These are phyloP conservation scores for Fusarium sacchari DNA, from an alignment of 2,329 filamentous ascomycete genomes.

Conservation along the genomic window DNA sequence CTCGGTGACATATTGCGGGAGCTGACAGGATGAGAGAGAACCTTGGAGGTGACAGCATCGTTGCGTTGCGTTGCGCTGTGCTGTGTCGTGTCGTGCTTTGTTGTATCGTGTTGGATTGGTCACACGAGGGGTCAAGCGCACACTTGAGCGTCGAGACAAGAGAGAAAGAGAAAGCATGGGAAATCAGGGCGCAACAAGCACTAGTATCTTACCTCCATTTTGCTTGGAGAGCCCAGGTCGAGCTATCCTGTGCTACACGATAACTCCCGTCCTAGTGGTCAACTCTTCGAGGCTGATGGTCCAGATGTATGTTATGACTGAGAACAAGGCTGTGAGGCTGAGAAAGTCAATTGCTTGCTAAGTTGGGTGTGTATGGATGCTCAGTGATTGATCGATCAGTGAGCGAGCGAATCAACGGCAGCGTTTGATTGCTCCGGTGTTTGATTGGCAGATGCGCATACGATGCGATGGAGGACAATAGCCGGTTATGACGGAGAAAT, in stretches of 20 bases:
- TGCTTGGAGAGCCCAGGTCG: neutral
- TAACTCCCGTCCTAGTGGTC: slow-evolving; percentile 8
- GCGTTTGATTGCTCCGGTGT: neutral
- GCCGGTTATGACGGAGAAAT: neutral
- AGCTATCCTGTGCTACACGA: slow-evolving; percentile 1
- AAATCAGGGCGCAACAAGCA: neutral
- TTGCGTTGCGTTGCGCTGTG: neutral
- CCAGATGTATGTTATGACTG: neutral
- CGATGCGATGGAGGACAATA: neutral
- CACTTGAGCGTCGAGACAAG: slow-evolving; percentile 8
- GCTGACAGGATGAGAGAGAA: neutral
- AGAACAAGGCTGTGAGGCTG: slow-evolving; percentile 29
- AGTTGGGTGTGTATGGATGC: too few species aligned
- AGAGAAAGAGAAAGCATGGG: neutral
- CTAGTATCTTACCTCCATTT: slow-evolving; percentile 37
- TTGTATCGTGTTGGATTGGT: slow-evolving; percentile 7
- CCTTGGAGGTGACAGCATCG: slow-evolving; percentile 3
- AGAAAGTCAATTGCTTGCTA: slow-evolving; percentile 10
- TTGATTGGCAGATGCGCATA: neutral
- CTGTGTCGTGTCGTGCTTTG: neutral
- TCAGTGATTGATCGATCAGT: slow-evolving; percentile 6
- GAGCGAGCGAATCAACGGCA: slow-evolving; percentile 1
- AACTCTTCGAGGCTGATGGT: slow-evolving; percentile 7
- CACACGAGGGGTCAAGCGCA: slow-evolving; percentile 25
- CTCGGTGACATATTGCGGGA: neutral